Evolutionary conservation across 2,329 filamentous ascomycete species (phyloP), one percentile per base, ranked within the genome.

Genomic region (Colletotrichum cereale): DNA sequence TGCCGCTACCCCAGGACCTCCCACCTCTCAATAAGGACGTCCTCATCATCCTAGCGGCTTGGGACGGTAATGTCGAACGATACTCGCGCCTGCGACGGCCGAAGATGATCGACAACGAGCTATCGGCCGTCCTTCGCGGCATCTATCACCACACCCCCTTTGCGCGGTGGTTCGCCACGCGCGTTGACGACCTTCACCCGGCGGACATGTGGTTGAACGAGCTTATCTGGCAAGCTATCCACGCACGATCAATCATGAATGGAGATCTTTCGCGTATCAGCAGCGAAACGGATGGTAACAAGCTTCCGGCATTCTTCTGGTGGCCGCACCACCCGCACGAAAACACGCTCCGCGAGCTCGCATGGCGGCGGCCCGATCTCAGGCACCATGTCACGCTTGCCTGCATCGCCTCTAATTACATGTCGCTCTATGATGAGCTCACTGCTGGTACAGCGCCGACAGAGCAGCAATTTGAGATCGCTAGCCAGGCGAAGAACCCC

Each of bases 81-180:
- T 85, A 84, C 50, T 29, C 66, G 0, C 78, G 82, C 0, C 75
- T 85, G 0, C 74, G 76, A 21, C 74, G 80, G 12, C 81, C 79
- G 4, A 47, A 57, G 3, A 40, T 74, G 52, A 40, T 81, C 3
- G 2, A 58, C 10, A 36, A 69, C 7, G 81, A 84, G 66, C 10
- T 73, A 2, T 14, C 34, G 11, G 79, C 77, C 48, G 66, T 81
- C 8, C 53, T 81, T 2, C 77, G 76, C 2, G 82, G 82, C 18
- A 80, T 82, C 24, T 82, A 83, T 63, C 79, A 83, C 69, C 77
- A 80, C 65, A 74, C 79, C 3, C 72, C 79, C 48, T 84, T 82
- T 68, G 82, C 81, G 0, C 74, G 74, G 18, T 84, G 81, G 80
- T 52, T 36, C 0, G 55, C 66, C 0, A 6, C 3, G 10, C 40